Conservation (phyloP, 176 grass and related monocot species). For the Calamus simplicifolius region DNA sequence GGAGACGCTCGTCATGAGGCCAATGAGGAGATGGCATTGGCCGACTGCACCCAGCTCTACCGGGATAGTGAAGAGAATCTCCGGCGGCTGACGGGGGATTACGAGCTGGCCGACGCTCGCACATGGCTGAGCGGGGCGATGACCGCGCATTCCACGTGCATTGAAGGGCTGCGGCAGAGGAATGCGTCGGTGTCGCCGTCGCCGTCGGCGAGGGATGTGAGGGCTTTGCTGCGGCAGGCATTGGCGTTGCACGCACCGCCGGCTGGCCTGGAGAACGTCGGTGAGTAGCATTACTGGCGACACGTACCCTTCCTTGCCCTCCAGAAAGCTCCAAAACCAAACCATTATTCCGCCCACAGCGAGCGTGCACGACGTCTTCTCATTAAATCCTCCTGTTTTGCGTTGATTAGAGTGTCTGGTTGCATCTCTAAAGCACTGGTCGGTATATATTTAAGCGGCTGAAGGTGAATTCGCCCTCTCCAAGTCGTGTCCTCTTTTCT, state of each 20-base stretch:
- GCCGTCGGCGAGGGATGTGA: not conserved
- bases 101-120: constrained; percentile 7
- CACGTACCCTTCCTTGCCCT: no score
- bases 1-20: no score
- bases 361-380: no score
- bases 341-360: no score
- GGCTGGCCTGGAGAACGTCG: not conserved
- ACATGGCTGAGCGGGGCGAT: constrained; percentile 26
- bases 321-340: no score
- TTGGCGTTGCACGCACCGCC: constrained; percentile 3
- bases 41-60: constrained; percentile 13
- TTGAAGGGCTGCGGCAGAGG: not conserved
- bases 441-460: no score
- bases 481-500: no score
- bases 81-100: constrained; percentile 4
- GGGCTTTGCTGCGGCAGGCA: constrained; percentile 1
- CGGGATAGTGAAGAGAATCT: constrained; percentile 6
- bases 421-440: no score
- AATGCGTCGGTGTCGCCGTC: not conserved
- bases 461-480: no score
- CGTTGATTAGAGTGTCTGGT: no score
- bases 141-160: constrained; percentile 15
- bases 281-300: not conserved
- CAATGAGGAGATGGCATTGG: not conserved
- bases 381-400: no score